Base-by-base conservation (phyloP, 2,329 filamentous ascomycete genomes). In the Aureobasidium sp. region DNA sequence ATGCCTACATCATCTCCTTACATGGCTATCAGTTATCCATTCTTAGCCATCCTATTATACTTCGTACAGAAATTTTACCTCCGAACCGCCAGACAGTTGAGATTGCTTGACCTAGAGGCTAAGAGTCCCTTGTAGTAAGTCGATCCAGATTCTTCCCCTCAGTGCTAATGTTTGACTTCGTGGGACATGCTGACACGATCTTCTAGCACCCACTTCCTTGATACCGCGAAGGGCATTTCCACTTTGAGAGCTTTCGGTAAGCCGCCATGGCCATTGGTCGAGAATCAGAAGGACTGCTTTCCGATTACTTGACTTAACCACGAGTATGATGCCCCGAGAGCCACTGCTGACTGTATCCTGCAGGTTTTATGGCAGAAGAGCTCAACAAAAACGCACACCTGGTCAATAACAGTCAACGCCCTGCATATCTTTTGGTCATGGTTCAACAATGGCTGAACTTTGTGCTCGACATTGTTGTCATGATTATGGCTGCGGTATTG, bases 201-300 rank as follows among this genome's bases (percentile, higher is more conserved):
- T 5, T 4, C 15, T 27, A 50, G 79, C 66, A 76, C 79, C 0
- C 77, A 82, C 39, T 83, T 84, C 65, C 70, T 77, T 6, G 82
- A 84, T 62, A 79, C 78, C 0, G 67, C 82, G 0, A 69, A 73
- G 5, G 81, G 81, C 0, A 65, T 83, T 0, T 65, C 74, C 1
- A 82, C 79, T 0, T 78, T 84, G 34, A 78, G 81, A 8, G 78
- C 81, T 0, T 83, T 81, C 56, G 75, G 75, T 2, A 83, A 80
- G 79, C 69, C 1, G 67, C 70, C 3, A 72, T 77, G 36, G 8
- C 29, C 29, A 68, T 71, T 1, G 68, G 74, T 15, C 24, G 8
- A 32, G 27, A 32, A 29, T 3, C 13, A 20, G 2, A 0, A 61
- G 66, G 0, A 63, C 73, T 3, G 71, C 15, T 39, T 20, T 7